Conservation (phyloP, 163 green algal species). For the Chloromonas sp. region DNA sequence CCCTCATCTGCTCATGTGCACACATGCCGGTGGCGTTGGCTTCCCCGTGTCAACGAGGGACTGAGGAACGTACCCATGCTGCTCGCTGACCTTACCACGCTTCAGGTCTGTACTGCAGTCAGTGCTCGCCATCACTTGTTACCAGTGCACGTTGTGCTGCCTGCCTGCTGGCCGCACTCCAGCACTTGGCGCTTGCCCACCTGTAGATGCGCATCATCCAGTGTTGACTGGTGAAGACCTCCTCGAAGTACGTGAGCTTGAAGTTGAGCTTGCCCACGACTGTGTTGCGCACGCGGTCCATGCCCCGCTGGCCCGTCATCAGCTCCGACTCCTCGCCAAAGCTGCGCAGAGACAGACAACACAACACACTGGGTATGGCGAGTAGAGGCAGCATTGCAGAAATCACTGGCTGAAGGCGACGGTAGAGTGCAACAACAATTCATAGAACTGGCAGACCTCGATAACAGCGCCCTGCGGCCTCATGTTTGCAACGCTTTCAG, state of each 20-base stretch:
- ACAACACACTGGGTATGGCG: neutral
- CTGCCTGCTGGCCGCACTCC: neutral
- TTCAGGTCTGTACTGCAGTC: neutral
- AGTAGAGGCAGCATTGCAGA: neutral
- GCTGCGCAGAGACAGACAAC: slow-evolving; percentile 19
- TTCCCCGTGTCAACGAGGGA: too few relatives aligned
- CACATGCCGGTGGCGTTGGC: too few relatives aligned
- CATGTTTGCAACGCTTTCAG: neutral
- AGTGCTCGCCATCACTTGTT: neutral
- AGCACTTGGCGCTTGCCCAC: neutral
- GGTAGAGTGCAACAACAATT: neutral
- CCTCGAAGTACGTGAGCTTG: slow-evolving; percentile 91
- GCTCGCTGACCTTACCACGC: too few relatives aligned
- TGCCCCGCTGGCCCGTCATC: slow-evolving; percentile 42
- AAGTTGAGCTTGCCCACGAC: slow-evolving; percentile 61
- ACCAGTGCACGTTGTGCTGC: neutral
- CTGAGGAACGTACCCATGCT: too few relatives aligned
- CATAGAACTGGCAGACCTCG: neutral
- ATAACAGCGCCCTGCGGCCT: neutral
- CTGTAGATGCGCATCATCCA: slow-evolving; percentile 50
- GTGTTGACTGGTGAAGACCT: slow-evolving; percentile 89
- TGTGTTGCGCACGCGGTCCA: slow-evolving; percentile 61
- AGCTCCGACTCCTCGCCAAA: slow-evolving; percentile 66
- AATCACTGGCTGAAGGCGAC: neutral
- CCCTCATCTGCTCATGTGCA: too few relatives aligned